Conservation (phyloP, 202 grass and related monocot genomes). For the Musa balbisiana region DNA sequence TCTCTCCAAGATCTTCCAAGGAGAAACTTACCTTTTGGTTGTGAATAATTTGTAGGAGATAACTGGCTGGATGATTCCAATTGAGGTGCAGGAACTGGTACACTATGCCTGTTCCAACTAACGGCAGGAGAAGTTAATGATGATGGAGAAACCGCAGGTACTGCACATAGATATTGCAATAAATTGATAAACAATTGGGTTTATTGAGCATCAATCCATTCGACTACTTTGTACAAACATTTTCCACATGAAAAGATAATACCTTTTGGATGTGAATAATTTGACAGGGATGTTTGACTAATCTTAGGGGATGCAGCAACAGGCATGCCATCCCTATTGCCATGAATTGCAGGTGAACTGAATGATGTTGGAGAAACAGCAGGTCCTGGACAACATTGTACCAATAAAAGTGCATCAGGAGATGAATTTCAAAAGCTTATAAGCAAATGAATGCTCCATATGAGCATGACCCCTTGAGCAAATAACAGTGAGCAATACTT, state of each 20-base stretch:
- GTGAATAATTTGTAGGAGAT: slow-evolving; percentile 2
- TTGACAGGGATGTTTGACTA: slow-evolving; percentile 1
- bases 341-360: slow-evolving; percentile 14
- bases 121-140: slow-evolving; percentile 4
- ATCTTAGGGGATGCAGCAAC: slow-evolving; percentile 11
- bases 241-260: background rate
- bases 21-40: background rate
- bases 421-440: background rate
- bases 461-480: background rate
- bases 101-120: slow-evolving; percentile 13
- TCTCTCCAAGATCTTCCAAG: background rate
- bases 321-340: slow-evolving; percentile 13
- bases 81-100: slow-evolving; percentile 26
- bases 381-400: background rate
- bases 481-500: background rate
- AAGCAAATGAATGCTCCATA: background rate
- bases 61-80: slow-evolving; percentile 9
- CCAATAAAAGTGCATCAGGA: background rate
- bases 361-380: slow-evolving; percentile 11
- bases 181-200: background rate
- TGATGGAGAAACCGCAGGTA: slow-evolving; percentile 1
- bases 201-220: background rate
- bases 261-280: slow-evolving; percentile 30
- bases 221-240: background rate
- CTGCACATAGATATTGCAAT: background rate